Base-by-base conservation (phyloP, 306 rosid genomes). In the Citrullus colocynthis region DNA sequence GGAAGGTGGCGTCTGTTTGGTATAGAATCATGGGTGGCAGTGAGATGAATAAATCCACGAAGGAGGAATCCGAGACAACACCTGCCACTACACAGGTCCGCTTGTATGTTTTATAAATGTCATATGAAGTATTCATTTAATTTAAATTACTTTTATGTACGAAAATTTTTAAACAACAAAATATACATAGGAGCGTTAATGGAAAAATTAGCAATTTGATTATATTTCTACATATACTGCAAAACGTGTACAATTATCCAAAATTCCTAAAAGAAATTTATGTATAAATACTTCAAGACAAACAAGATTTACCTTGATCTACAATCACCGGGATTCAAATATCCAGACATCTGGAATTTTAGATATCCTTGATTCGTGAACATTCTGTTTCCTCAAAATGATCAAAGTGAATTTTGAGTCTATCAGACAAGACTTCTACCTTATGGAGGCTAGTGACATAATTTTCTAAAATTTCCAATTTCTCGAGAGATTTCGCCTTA, bases 21-120 rank as follows among this genome's bases (percentile, higher is more conserved):
- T 78, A 77, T 82, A 81, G 75, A 78, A 75, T 81, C 78, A 94
- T 88, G 97, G 96, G 93, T 81, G 88, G 90, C 83, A 85, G 92
- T 71, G 97, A 89, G 81, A 89, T 87, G 90, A 97, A 90, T 79
- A 95, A 95, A 89, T 78, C 89, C 52, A 55, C 91, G 10, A 92
- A 86, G 79, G 87, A 84, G 70, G 98, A 89, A 74, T 75, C 88
- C 10, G 90, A 90, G 90, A 86, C 92, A 9, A 80, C 90, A 7
- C 97, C 97, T 54, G 79, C 93, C 67, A 72, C 84, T 3, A 69
- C 88, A 79, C 98, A 90, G 98, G 98, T 95, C 18, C 59, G 84
- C 60, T 72, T 64, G 84, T 34, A 78, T 85, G 80, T 66, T 77
- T 58, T 15, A 20, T 45, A 20, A 9, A 36, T 15, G 64, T 69